Conservation (phyloP, 495 filamentous ascomycete genomes). For the Tirmania nivea region DNA sequence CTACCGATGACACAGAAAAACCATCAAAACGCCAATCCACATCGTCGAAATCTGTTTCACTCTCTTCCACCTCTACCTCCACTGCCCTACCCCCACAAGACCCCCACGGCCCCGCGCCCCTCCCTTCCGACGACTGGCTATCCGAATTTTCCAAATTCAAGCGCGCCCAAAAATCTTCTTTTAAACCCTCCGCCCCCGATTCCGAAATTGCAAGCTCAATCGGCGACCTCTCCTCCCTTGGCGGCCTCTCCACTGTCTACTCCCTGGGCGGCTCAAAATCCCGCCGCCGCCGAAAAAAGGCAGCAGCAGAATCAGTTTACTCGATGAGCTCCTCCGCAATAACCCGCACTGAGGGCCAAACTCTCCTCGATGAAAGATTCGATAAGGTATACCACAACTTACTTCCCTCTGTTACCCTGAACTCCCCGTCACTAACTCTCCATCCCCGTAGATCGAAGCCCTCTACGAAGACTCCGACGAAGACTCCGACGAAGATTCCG, state of each 20-base stretch:
- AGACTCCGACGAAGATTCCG: slow-evolving; percentile 38
- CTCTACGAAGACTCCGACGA: slow-evolving; percentile 49
- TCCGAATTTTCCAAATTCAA: slow-evolving; percentile 79
- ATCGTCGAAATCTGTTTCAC: too few relatives aligned
- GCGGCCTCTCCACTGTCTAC: background rate
- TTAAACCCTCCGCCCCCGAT: background rate
- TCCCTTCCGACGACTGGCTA: slow-evolving; percentile 39
- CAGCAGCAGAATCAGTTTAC: slow-evolving; percentile 78
- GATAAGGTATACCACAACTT: slow-evolving; percentile 30
- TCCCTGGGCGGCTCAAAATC: slow-evolving; percentile 29
- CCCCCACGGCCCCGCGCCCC: slow-evolving; percentile 18
- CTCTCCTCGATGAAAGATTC: slow-evolving; percentile 70
- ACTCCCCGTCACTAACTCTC: background rate
- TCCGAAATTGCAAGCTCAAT: slow-evolving; percentile 20
- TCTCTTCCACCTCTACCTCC: background rate
- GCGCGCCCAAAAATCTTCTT: slow-evolving; percentile 26
- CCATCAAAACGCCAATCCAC: slow-evolving; percentile 18
- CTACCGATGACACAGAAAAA: slow-evolving; percentile 82
- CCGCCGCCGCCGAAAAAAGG: slow-evolving; percentile 64
- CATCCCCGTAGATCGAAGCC: slow-evolving; percentile 33
- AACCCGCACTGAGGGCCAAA: slow-evolving; percentile 69
- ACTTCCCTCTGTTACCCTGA: too few relatives aligned
- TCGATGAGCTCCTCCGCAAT: slow-evolving; percentile 93
- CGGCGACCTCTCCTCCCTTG: slow-evolving; percentile 29
- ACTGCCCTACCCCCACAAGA: background rate